Evolutionary conservation across 768 basidiomycete genomes (phyloP), one percentile per base, ranked within the genome.

Genomic region (Mycena filopes): DNA sequence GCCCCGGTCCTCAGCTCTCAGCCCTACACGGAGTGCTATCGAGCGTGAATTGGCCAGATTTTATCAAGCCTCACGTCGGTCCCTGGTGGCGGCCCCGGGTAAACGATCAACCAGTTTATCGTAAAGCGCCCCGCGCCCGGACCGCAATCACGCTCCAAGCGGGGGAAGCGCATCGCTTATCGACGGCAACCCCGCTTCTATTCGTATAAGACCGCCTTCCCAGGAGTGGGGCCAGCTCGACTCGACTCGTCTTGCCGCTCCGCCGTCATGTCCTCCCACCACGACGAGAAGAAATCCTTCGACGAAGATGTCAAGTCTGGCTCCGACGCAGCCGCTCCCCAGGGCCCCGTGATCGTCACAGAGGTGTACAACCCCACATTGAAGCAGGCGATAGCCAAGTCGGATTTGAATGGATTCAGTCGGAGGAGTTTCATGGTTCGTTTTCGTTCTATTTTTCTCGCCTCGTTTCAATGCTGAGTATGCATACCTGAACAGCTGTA

Each of bases 281-380:
- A 55, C 54, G 53, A 65, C 63, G 67, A 68, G 59, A 65, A 68
- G 23, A 69, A 59, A 60, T 69, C 68, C 18, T 62, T 69, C 31
- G 68, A 69, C 38, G 64, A 69, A 33, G 66, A 67, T 41, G 56
- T 63, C 61, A 68, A 53, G 15, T 60, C 67, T 26, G 51, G 9
- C 23, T 21, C 55, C 42, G 53, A 38, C 31, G 36, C n/a, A n/a
- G n/a, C 16, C 16, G 16, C 26, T 10, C 53, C 33, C 18, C 45
- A 68, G 7, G 36, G 53, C 9, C 16, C 46, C 3, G 56, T 36
- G 18, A 50, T 40, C 42, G 43, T 67, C 49, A 58, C 67, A 28
- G 57, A 63, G 43, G 70, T 71, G 15, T 71, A 69, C 59, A 67
- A 71, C 48, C 51, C 70, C 48, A 51, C 25, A 8, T 40, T 71